Evolutionary conservation across 2,329 filamentous ascomycete genomes (phyloP).

Genomic region (Blastomyces percursus): DNA sequence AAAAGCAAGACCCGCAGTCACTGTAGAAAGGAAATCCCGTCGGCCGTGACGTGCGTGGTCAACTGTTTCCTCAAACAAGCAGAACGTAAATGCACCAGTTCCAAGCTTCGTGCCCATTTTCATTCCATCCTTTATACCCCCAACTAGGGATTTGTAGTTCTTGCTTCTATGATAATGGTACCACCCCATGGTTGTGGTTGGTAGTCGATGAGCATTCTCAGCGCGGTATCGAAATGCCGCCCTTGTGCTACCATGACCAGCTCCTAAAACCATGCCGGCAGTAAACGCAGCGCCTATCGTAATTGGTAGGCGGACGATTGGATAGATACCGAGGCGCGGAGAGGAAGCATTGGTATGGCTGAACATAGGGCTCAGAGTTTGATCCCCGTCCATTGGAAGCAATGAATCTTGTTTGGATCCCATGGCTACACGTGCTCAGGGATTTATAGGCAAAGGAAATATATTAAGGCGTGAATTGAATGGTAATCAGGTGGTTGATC

Average conservation of each 20-base stretch:
- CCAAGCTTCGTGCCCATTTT: constrained; percentile 61
- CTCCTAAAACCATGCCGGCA: constrained; percentile 60
- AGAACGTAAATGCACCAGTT: constrained; percentile 64
- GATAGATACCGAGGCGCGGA: constrained; percentile 49
- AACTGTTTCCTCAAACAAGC: constrained; percentile 73
- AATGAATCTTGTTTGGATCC: neutral
- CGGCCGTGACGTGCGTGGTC: constrained; percentile 51
- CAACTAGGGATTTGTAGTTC: constrained; percentile 76
- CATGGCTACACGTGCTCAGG: constrained; percentile 13
- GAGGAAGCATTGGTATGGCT: constrained; percentile 28
- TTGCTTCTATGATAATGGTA: constrained; percentile 99
- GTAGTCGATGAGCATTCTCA: constrained; percentile 91
- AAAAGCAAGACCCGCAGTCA: constrained; percentile 70
- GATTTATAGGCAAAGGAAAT: neutral
- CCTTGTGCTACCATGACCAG: constrained; percentile 59
- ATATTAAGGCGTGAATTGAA: neutral
- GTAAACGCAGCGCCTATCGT: constrained; percentile 53
- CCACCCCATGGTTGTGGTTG: constrained; percentile 73
- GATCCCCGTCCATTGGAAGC: neutral
- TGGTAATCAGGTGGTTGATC: neutral
- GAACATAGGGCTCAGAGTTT: constrained; percentile 17
- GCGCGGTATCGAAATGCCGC: constrained; percentile 78
- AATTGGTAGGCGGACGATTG: constrained; percentile 54
- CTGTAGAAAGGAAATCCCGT: constrained; percentile 69
- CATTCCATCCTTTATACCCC: constrained; percentile 66